These are phyloP conservation scores for Saccharum officinarum DNA, from an alignment of 176 grass and related monocot genomes.

Conservation along the genomic window DNA sequence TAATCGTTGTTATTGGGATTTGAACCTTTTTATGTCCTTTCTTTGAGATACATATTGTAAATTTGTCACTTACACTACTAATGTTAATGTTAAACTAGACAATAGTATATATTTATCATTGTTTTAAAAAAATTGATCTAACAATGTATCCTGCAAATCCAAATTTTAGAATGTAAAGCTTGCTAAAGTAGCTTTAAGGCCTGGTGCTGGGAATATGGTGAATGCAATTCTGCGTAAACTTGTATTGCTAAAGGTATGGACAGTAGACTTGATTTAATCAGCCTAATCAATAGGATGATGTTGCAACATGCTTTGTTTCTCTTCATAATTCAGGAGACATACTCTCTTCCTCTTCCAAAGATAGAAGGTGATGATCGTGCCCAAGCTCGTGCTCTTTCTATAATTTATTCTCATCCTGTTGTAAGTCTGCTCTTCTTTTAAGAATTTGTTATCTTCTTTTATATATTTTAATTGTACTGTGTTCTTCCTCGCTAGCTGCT, in stretches of 20 bases:
- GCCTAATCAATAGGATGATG: conserved; percentile 11
- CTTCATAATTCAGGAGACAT: conserved; percentile 58
- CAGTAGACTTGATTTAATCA: conserved; percentile 30
- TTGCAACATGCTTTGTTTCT: conserved; percentile 35
- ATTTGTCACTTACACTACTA: conserved; percentile 8
- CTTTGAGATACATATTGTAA: conserved; percentile 18
- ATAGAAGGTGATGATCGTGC: conserved; percentile 91
- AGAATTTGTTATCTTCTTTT: conserved; percentile 10
- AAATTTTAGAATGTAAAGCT: conserved; percentile 88
- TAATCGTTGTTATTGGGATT: not conserved
- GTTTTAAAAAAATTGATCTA: conserved; percentile 9
- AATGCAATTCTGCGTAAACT: conserved; percentile 92
- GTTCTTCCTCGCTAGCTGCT: not conserved
- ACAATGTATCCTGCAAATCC: conserved; percentile 14
- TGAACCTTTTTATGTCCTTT: not conserved
- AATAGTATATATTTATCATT: not conserved
- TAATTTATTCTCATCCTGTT: conserved; percentile 97
- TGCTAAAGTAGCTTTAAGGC: conserved; percentile 88
- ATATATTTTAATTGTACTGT: not conserved
- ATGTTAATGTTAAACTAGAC: conserved; percentile 4
- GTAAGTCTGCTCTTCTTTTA: conserved; percentile 54
- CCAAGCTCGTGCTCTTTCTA: conserved; percentile 77
- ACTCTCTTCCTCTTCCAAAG: conserved; percentile 81
- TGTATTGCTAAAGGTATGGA: conserved; percentile 63
- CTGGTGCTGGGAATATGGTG: conserved; percentile 91